Base-by-base conservation (phyloP, 148 eudicot species). In the Vaccinium macrocarpon region DNA sequence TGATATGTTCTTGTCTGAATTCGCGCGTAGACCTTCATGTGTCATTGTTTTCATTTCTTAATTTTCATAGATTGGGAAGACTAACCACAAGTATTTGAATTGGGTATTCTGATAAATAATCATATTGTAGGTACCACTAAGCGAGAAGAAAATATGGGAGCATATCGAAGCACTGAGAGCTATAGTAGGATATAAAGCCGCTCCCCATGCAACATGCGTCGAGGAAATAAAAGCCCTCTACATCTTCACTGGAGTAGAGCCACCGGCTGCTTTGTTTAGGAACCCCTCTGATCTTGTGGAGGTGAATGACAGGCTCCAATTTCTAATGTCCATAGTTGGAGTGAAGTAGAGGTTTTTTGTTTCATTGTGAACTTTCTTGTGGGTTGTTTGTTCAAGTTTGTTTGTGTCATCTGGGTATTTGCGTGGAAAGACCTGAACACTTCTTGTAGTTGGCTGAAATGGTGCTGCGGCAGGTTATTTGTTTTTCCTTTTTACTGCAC, bases 171-270 rank as follows among this genome's bases (percentile, higher is more conserved):
- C 97, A 1, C 61, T 94, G 79, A 83, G 94, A 85, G 84, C 81
- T 6, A 91, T 94, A 50, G 91, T 94, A 52, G 99, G 99, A 46
- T 94, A 91, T 88, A 86, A 88, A 81, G 89, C 87, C 14, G 64
- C 84, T 0, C 89, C 82, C 6, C 90, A 84, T 1, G 8, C 79
- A 25, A 87, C 91, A 1, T 92, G 85, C 53, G 27, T 81, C 0
- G 97, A 88, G 82, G 99, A 96, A 85, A 90, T 96, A 25, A 89
- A 87, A 84, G 96, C 94, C 11, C 88, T 96, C 76, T 96, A 92
- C 68, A 56, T 90, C 59, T 96, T 96, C 87, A 92, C 98, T 0
- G 97, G 99, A 73, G 92, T 96, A 8, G 95, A 94, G 89, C 95
- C 91, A 62, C 94, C 95, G 0, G 73, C 18, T 35, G 82, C 84